Conservation (phyloP, 2,329 filamentous ascomycete genomes). For the Penicillium brevicompactum region DNA sequence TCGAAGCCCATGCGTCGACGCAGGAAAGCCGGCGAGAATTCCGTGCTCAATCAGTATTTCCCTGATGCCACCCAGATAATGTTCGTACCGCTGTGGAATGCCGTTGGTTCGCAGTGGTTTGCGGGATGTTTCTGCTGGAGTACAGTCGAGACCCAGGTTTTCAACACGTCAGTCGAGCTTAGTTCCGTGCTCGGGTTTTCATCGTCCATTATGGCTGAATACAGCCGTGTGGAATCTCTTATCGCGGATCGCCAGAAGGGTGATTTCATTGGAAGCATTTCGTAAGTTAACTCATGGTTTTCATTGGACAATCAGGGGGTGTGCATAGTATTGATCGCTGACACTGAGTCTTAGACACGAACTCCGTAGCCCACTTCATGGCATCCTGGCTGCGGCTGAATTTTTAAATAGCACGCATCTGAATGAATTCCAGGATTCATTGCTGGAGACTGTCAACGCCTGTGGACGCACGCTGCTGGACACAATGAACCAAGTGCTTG, state of each 20-base stretch:
- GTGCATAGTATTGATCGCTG: background rate
- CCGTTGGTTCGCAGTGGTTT: constrained; percentile 50
- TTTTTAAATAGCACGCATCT: constrained; percentile 43
- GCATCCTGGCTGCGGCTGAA: constrained; percentile 45
- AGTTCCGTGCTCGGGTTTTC: constrained; percentile 45
- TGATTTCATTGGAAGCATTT: constrained; percentile 48
- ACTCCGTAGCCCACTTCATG: constrained; percentile 46
- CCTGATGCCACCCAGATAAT: constrained; percentile 51
- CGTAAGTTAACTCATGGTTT: constrained; percentile 21
- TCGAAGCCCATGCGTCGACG: constrained; percentile 28
- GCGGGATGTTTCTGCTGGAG: constrained; percentile 50
- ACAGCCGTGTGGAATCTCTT: constrained; percentile 45
- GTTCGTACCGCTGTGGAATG: constrained; percentile 56
- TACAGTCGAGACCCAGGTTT: constrained; percentile 37
- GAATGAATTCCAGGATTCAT: constrained; percentile 43
- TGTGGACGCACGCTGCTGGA: constrained; percentile 47
- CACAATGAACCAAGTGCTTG: constrained; percentile 48
- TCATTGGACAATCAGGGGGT: background rate
- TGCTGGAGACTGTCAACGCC: constrained; percentile 44
- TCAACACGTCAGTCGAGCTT: constrained; percentile 41
- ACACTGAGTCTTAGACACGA: constrained; percentile 35
- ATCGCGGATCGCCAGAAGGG: constrained; percentile 48
- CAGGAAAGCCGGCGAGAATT: constrained; percentile 39
- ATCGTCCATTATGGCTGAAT: constrained; percentile 47
- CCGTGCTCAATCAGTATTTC: constrained; percentile 48